These are phyloP conservation scores for Solanum pinnatisectum DNA, from an alignment of 257 asterid species.

Conservation along the genomic window DNA sequence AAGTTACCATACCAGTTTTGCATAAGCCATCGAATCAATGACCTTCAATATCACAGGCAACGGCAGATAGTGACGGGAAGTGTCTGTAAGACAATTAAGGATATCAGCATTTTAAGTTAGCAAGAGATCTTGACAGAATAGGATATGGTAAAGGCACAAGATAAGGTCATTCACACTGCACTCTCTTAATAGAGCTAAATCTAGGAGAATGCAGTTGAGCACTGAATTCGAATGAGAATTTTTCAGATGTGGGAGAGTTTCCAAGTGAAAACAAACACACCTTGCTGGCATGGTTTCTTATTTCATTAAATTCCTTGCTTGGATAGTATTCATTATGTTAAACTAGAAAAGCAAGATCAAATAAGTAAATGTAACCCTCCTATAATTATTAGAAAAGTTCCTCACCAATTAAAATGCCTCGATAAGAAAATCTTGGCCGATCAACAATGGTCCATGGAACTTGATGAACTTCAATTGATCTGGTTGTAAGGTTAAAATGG, in stretches of 20 bases:
- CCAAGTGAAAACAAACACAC: background rate
- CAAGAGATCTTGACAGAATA: background rate
- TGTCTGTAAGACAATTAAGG: conserved; percentile 37
- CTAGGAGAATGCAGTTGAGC: background rate
- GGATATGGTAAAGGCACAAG: background rate
- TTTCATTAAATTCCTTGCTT: background rate
- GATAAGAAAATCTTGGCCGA: conserved; percentile 78
- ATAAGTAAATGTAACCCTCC: background rate
- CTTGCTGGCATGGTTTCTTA: background rate
- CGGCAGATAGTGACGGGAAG: conserved; percentile 80
- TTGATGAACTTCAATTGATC: conserved; percentile 56
- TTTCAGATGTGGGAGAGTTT: background rate
- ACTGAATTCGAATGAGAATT: background rate
- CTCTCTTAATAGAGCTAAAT: background rate
- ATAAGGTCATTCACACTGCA: background rate
- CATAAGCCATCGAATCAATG: conserved; percentile 86
- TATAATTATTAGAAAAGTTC: background rate
- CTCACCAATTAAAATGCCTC: conserved; percentile 93
- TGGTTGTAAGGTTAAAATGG: conserved; percentile 35
- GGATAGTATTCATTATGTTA: background rate
- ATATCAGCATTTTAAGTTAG: background rate
- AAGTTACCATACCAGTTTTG: conserved; percentile 61
- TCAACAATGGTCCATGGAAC: conserved; percentile 80
- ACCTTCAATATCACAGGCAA: conserved; percentile 74
- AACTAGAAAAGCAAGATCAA: background rate